Base-by-base conservation (phyloP, 768 basidiomycete genomes). In the Russula dissimulans region DNA sequence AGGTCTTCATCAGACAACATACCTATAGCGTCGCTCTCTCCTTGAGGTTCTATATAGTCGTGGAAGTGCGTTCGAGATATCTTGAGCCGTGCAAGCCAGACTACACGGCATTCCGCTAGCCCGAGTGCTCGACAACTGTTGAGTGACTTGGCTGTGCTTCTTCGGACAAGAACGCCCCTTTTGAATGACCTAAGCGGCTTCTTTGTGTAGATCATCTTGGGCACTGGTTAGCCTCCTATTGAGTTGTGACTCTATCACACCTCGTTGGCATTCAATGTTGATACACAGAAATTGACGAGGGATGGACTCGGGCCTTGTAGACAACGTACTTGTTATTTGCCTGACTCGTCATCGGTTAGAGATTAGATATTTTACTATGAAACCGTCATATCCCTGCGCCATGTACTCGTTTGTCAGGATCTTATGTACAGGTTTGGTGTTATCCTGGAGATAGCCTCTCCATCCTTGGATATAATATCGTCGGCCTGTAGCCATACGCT, bases 361-460 rank as follows among this genome's bases (percentile, higher is more conserved):
- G 22, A 26, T 26, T 83, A 84, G 59, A 77, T 77, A 18, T 81
- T 77, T n/a, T 81, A 83, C 64, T 82, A 73, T 71, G 71, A 84
- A 97, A 0, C 93, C 93, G 66, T 95, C 92, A 64, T 91, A 89
- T 0, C 89, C 90, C 63, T 82, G 74, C 3, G 86, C 83, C 86
- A 95, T 79, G 67, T 95, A 97, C 57, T 91, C 81, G 66, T 91
- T 76, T n/a, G 90, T 92, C 38, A 95, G 85, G 34, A 97, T 78
- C 50, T 78, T 85, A 72, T 93, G 95, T 62, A 74, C 84, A 65
- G 78, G 76, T 2, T 82, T 83, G 2, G 74, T 77, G 48, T 73
- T 74, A 46, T 72, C 7, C 78, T 80, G 67, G 75, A 74, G 66
- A 94, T 76, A n/a, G 75, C 75, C 47, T 84, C 84, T 26, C 75